Percentiles rank a stretch among this genome's conserved stretches.
Conservation (phyloP, 1,284 basidiomycete genomes). For the Hemileia vastatrix region DNA sequence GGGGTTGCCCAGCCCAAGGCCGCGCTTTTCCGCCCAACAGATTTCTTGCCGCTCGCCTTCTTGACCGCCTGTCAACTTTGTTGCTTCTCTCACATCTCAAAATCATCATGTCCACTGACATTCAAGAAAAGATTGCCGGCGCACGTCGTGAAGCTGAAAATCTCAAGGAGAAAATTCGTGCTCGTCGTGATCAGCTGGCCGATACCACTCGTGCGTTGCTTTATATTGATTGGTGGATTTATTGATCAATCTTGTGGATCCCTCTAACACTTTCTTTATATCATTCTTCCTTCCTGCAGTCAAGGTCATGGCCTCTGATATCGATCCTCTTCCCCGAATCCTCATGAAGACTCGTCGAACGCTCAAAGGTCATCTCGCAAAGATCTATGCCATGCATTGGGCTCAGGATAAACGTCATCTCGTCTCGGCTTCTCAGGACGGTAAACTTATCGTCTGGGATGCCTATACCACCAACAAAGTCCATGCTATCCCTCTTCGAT, state of each 20-base stretch:
- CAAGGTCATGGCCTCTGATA: conserved; percentile 90
- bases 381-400: conserved; percentile 99
- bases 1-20: too few species aligned
- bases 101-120: conserved; percentile 35
- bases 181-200: conserved; percentile 85
- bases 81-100: too few species aligned
- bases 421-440: conserved; percentile 97
- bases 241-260: not conserved
- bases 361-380: conserved; percentile 91
- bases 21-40: too few species aligned
- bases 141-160: conserved; percentile 91
- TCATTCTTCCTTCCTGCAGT: conserved; percentile 51
- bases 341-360: conserved; percentile 90
- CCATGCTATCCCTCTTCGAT: conserved; percentile 92
- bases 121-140: conserved; percentile 63
- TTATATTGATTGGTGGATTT: not conserved
- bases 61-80: too few species aligned
- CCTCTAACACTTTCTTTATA: not conserved
- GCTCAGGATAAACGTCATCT: conserved; percentile 90
- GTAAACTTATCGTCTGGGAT: conserved; percentile 99
- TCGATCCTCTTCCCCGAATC: conserved; percentile 85
- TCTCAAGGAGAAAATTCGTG: conserved; percentile 92
- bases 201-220: conserved; percentile 78
- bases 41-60: too few species aligned
- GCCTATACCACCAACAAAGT: conserved; percentile 99